Evolutionary conservation across 1,284 basidiomycete genomes (phyloP).

Genomic region (Prillingera fragicola): DNA sequence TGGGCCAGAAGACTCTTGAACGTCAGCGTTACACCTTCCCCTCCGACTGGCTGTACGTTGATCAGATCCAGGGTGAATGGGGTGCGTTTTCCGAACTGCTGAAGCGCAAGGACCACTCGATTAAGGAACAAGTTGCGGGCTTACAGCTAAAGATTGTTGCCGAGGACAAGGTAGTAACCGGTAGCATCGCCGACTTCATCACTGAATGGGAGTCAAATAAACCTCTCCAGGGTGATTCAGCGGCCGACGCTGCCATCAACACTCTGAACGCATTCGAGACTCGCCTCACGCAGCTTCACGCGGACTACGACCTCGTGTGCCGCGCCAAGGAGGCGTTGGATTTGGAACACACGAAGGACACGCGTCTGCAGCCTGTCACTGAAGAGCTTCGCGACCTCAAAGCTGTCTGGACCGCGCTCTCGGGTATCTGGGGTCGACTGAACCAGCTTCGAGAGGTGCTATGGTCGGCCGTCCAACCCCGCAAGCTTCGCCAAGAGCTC

Average conservation of each 20-base stretch:
- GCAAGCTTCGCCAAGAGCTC: slow-evolving; percentile 90
- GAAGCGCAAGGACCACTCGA: slow-evolving; percentile 94
- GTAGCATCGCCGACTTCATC: slow-evolving; percentile 83
- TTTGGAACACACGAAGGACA: slow-evolving; percentile 82
- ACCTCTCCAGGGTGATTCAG: slow-evolving; percentile 92
- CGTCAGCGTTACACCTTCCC: slow-evolving; percentile 95
- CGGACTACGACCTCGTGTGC: slow-evolving; percentile 89
- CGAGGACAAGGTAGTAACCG: slow-evolving; percentile 95
- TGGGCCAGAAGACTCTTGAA: slow-evolving; percentile 94
- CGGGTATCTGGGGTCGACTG: slow-evolving; percentile 93
- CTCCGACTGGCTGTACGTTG: slow-evolving; percentile 95
- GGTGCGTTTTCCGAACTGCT: slow-evolving; percentile 96
- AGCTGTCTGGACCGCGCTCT: slow-evolving; percentile 97
- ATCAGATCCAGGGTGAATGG: slow-evolving; percentile 96
- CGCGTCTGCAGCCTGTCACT: slow-evolving; percentile 83
- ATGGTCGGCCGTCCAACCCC: slow-evolving; percentile 85
- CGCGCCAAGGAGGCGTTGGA: slow-evolving; percentile 95
- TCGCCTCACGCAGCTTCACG: slow-evolving; percentile 79
- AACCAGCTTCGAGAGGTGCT: slow-evolving; percentile 78
- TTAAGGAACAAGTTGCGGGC: slow-evolving; percentile 90
- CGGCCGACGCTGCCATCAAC: slow-evolving; percentile 91
- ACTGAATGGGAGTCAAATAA: slow-evolving; percentile 75
- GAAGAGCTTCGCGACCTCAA: slow-evolving; percentile 95
- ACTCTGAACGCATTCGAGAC: slow-evolving; percentile 90
- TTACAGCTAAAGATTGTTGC: slow-evolving; percentile 98